Conservation (phyloP, 2,329 filamentous ascomycete genomes). For the Podosphaera aphanis region DNA sequence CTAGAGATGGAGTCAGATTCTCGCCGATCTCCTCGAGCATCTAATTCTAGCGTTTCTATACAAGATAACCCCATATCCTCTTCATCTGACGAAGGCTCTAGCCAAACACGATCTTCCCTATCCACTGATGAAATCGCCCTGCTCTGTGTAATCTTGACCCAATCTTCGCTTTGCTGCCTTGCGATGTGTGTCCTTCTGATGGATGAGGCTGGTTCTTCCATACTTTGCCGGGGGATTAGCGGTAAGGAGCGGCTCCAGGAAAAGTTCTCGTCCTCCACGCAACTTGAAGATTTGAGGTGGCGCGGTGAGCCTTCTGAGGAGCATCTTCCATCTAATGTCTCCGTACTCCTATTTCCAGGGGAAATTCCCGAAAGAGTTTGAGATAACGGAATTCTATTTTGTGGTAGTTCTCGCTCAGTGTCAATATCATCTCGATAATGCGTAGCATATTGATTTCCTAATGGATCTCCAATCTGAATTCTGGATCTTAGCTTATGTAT, state of each 20-base stretch:
- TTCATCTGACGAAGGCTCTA: slow-evolving; percentile 15
- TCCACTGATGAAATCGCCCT: slow-evolving; percentile 5
- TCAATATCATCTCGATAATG: slow-evolving; percentile 30
- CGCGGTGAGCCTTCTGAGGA: background rate
- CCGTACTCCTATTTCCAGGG: background rate
- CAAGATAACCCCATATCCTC: slow-evolving; percentile 17
- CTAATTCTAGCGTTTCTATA: background rate
- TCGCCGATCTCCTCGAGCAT: too few species aligned
- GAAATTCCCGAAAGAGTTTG: background rate
- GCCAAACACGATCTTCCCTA: slow-evolving; percentile 12
- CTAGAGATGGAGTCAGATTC: background rate
- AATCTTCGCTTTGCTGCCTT: slow-evolving; percentile 10
- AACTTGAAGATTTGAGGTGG: background rate
- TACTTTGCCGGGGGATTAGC: background rate
- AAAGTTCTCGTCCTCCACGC: background rate
- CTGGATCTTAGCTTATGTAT: slow-evolving; percentile 4
- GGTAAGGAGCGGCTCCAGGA: background rate
- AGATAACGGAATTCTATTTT: background rate
- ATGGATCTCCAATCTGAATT: slow-evolving; percentile 11
- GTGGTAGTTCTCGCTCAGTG: slow-evolving; percentile 19
- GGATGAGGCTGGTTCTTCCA: background rate
- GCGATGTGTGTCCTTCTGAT: background rate
- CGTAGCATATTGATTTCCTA: slow-evolving; percentile 19
- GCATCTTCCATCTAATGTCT: background rate
- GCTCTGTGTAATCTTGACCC: slow-evolving; percentile 13